Evolutionary conservation across 305 asterid species (phyloP).

Genomic region (Galium porrigens): DNA sequence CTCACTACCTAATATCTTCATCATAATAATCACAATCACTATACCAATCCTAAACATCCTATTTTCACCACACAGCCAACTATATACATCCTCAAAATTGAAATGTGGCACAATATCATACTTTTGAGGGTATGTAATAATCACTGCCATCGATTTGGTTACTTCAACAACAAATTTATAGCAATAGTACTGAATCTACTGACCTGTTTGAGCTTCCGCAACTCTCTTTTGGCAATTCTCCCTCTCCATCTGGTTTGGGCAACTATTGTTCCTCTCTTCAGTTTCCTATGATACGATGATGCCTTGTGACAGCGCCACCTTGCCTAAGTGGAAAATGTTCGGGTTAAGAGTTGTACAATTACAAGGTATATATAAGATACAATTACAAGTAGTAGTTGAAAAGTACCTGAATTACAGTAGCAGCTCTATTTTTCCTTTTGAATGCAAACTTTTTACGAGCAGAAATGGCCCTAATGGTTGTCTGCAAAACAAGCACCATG

Average conservation of each 20-base stretch:
- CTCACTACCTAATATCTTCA: not conserved
- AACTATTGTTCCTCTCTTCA: conserved; percentile 53
- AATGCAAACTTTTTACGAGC: conserved; percentile 47
- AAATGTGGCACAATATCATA: not conserved
- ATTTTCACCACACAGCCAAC: not conserved
- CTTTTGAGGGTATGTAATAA: not conserved
- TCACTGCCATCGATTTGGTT: not conserved
- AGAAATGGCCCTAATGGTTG: conserved; percentile 64
- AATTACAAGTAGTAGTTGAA: too few species aligned
- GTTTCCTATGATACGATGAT: conserved; percentile 45
- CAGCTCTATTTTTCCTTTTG: conserved; percentile 69
- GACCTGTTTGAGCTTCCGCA: conserved; percentile 88
- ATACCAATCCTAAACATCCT: not conserved
- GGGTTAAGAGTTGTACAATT: conserved; percentile 20
- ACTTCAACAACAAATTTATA: conserved; percentile 11
- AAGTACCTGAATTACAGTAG: conserved; percentile 64
- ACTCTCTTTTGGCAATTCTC: conserved; percentile 54
- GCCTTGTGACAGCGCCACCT: conserved; percentile 76
- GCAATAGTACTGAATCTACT: conserved; percentile 37
- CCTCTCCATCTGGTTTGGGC: conserved; percentile 92
- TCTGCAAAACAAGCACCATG: conserved; percentile 64
- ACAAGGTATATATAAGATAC: conserved; percentile 15
- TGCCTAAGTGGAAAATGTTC: conserved; percentile 35
- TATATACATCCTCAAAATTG: not conserved
- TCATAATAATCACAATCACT: not conserved